Conservation (phyloP, 768 basidiomycete species). For the Trametes meyenii region DNA sequence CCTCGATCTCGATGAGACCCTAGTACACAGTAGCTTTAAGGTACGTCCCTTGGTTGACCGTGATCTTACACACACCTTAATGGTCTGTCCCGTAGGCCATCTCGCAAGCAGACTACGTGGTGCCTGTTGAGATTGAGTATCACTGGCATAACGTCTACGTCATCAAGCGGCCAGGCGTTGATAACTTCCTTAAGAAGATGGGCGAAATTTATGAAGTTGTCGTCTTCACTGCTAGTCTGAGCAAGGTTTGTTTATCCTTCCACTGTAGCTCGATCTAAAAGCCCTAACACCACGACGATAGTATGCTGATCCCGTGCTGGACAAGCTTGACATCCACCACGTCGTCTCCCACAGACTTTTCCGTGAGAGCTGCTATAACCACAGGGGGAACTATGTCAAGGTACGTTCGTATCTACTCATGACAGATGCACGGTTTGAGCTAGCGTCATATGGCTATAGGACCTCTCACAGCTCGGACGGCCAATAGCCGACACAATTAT, state of each 20-base stretch:
- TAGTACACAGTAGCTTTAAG: conserved; percentile 98
- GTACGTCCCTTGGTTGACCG: conserved; percentile 44
- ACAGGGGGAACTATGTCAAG: conserved; percentile 99
- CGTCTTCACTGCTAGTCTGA: conserved; percentile 95
- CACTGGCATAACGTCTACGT: conserved; percentile 99
- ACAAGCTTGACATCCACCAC: conserved; percentile 91
- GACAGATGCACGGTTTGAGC: not conserved
- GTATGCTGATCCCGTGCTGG: conserved; percentile 98
- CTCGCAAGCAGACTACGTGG: conserved; percentile 93
- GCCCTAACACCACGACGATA: conserved; percentile 35
- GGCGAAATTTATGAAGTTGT: conserved; percentile 98
- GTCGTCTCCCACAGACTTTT: conserved; percentile 95
- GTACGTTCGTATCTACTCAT: conserved; percentile 43
- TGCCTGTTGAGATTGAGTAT: conserved; percentile 98
- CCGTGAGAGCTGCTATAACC: conserved; percentile 98
- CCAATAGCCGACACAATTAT: conserved; percentile 95
- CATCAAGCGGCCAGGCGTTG: conserved; percentile 97
- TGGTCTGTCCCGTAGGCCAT: conserved; percentile 64
- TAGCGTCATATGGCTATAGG: conserved; percentile 50
- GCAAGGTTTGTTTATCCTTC: conserved; percentile 65
- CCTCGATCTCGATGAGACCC: conserved; percentile 94
- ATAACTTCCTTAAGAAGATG: conserved; percentile 96
- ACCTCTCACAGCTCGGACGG: conserved; percentile 95
- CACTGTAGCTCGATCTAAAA: not conserved
- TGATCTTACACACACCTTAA: not conserved